A percentile compares a stretch with the other conserved stretches of the same genome.
Conservation (phyloP, 139 green algal species). For the Diplosphaera chodatii region DNA sequence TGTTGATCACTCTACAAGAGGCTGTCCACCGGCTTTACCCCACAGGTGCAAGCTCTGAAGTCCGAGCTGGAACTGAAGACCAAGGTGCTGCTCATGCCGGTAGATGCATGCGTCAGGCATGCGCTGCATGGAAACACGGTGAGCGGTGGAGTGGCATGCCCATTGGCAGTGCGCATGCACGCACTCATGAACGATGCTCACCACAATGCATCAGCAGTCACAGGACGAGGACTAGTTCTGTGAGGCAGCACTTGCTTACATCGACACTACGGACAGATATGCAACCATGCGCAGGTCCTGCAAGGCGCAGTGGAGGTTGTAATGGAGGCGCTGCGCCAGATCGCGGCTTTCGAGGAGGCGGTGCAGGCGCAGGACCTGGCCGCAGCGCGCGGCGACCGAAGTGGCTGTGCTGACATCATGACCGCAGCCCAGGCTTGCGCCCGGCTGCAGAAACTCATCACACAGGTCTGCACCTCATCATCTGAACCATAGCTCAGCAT, state of each 20-base stretch:
- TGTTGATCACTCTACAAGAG: no score
- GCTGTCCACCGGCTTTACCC: no score
- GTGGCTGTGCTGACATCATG: background rate
- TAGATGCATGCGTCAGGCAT: slow-evolving; percentile 10
- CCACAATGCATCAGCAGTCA: no score
- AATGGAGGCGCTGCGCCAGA: slow-evolving; percentile 9
- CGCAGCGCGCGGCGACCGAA: background rate
- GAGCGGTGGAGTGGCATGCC: no score
- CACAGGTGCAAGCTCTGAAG: background rate
- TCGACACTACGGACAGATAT: no score
- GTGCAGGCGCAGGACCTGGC: slow-evolving; percentile 7
- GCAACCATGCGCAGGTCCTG: no score
- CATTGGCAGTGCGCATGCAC: no score
- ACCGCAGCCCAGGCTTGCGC: slow-evolving; percentile 3
- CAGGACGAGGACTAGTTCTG: no score
- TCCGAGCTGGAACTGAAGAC: background rate
- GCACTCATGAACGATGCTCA: no score
- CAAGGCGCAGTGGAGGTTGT: slow-evolving; percentile 16
- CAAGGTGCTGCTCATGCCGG: slow-evolving; percentile 4
- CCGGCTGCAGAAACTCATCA: background rate
- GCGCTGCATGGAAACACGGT: slow-evolving; percentile 11
- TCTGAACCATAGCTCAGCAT: no score
- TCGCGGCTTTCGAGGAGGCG: slow-evolving; percentile 9
- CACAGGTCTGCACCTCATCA: background rate
- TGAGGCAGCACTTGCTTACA: no score